Base-by-base conservation (phyloP, 2,329 filamentous ascomycete species). In the Diaporthe ampelina region DNA sequence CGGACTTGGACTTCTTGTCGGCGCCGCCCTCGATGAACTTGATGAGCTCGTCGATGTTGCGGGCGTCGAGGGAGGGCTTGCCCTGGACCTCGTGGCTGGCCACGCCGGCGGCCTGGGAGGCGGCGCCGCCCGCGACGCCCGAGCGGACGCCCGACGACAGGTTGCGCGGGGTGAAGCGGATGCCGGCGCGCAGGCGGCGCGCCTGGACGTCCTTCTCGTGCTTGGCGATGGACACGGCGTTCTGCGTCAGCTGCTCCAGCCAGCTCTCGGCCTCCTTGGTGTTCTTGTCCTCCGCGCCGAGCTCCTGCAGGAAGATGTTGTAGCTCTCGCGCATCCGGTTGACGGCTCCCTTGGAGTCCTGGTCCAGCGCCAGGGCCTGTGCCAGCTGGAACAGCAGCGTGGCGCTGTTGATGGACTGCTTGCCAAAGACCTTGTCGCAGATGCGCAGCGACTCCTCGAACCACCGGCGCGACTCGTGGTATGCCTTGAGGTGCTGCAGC, bases 191-290 rank as follows among this genome's bases (percentile, higher is more conserved):
- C 57, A 95, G 88, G 75, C 94, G 90, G 73, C 93, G 91, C 63
- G 92, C 91, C 83, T 97, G 92, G 50, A 94, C 88, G 77, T 97
- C 94, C 86, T 98, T 97, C 75, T 94, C 94, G 80, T 97, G 95
- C 87, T 97, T 98, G 68, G 95, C 96, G 78, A 98, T 95, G 45
- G 92, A 94, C 54, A 99, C 97, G 58, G 97, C 97, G 80, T 97
- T 98, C 84, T 97, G 94, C 0, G 96, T 98, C 74, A 99, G 90
- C 84, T 98, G 95, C 84, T 98, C 95, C 32, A 98, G 91, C 97
- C 97, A 99, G 81, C 91, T 94, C 86, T 98, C 95, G 3, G 97
- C 96, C 83, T 99, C 97, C 87, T 98, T 98, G 76, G 97, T 99
- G 87, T 99, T 98, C 84, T 95, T 95, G 84, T 98, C 95, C 52